phyloP scores from a whole-genome alignment of 208 protist genomes.

The Leishmania arabica region DNA sequence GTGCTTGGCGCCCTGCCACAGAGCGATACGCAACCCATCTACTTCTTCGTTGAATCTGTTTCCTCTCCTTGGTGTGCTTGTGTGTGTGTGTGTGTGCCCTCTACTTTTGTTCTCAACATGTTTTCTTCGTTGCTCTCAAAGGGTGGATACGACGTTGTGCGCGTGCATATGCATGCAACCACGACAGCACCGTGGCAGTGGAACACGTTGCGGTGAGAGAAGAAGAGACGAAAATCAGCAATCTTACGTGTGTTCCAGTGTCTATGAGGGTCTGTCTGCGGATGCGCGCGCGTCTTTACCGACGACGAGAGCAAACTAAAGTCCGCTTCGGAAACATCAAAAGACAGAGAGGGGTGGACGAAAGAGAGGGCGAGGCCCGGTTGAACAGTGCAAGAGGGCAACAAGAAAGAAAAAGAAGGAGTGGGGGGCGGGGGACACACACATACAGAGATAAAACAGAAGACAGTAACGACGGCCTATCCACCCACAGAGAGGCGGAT shows the following conservation, averaged over 20 bases:
- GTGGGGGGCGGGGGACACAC: too few species aligned
- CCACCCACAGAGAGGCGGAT: not conserved
- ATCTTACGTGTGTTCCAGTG: not conserved
- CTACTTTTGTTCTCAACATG: not conserved
- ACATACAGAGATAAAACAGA: not conserved
- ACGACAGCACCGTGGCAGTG: not conserved
- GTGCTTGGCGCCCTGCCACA: not conserved
- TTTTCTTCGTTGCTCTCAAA: not conserved
- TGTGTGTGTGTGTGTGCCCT: not conserved
- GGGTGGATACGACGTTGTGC: not conserved
- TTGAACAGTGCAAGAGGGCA: not conserved
- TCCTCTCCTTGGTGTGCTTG: not conserved
- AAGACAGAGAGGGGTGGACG: not conserved
- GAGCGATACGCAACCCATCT: not conserved
- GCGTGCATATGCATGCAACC: not conserved
- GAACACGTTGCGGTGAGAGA: not conserved
- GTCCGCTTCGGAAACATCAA: not conserved
- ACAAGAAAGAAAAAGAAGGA: not conserved
- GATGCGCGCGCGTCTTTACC: not conserved
- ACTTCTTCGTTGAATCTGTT: not conserved
- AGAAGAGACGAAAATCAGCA: too few species aligned
- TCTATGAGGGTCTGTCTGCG: not conserved
- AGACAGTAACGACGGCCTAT: not conserved
- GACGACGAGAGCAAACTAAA: conserved; percentile 3
- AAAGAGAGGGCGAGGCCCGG: not conserved